Conservation (phyloP, 176 grass and related monocot species). For the Oryza nivara region DNA sequence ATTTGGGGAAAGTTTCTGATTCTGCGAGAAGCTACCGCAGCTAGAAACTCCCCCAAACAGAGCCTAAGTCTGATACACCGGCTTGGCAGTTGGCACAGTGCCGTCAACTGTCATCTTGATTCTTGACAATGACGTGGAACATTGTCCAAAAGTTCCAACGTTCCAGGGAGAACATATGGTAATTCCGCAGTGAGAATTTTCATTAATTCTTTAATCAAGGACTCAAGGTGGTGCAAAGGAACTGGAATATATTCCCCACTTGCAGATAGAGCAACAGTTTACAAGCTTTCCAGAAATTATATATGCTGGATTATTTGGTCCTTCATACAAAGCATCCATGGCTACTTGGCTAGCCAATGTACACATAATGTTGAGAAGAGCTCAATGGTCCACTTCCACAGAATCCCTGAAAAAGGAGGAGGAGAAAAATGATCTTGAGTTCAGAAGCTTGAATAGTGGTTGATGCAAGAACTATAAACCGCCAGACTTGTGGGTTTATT, state of each 20-base stretch:
- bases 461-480: background rate
- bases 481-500: background rate
- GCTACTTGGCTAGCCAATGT: background rate
- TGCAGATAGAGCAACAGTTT: background rate
- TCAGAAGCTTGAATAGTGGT: background rate
- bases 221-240: background rate
- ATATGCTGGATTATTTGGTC: background rate
- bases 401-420: slow-evolving; percentile 6
- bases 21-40: too few species aligned
- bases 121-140: background rate
- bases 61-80: background rate
- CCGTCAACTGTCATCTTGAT: background rate
- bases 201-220: background rate
- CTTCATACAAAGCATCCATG: background rate
- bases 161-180: background rate
- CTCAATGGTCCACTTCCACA: background rate
- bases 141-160: background rate
- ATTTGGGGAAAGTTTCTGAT: too few species aligned
- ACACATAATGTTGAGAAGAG: background rate
- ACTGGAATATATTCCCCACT: slow-evolving; percentile 11
- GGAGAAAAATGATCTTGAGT: background rate
- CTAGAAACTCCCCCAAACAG: too few species aligned
- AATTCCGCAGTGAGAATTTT: background rate
- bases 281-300: slow-evolving; percentile 16
- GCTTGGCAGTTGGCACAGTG: background rate